Evolutionary conservation across 305 asterid genomes (phyloP), one percentile per base, ranked within the genome.

Genomic region (Caryopteris hybrid): DNA sequence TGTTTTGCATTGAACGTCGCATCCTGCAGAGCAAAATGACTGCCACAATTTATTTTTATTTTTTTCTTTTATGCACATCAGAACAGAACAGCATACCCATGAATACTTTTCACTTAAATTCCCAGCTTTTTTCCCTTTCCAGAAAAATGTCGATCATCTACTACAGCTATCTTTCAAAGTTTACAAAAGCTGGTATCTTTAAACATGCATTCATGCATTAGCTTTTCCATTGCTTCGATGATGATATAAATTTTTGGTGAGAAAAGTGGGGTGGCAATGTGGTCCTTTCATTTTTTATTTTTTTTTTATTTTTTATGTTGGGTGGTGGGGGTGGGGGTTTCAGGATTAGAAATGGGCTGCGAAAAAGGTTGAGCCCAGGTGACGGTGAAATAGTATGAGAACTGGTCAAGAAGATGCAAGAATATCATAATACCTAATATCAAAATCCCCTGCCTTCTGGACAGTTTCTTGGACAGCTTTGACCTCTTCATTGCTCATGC

Each of bases 381-480:
- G n/a, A n/a, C n/a, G n/a, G n/a, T n/a, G n/a, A n/a, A n/a, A n/a
- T n/a, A n/a, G n/a, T n/a, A n/a, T n/a, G n/a, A n/a, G n/a, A n/a
- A n/a, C n/a, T n/a, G n/a, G n/a, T n/a, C n/a, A n/a, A n/a, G n/a
- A n/a, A n/a, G n/a, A n/a, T n/a, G n/a, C n/a, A n/a, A n/a, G n/a
- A n/a, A n/a, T n/a, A n/a, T n/a, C n/a, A n/a, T n/a, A n/a, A n/a
- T 59, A 59, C 74, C 68, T 58, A 21, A 69, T 69, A 39, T 69
- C 74, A 3, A 69, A 69, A 22, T 82, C 89, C 64, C 78, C 89
- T 0, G 91, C 78, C 78, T 87, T 87, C 74, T 75, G 76, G 34
- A 90, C 92, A 12, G 96, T 75, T 73, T 90, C 96, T 74, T 87
- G 88, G 42, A 83, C 96, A 71, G 89, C 95, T 83, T 87, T 90